A percentile compares a stretch with the other conserved stretches of the same genome.
Evolutionary conservation across 208 protist species (phyloP).

Genomic region (Polymyxa betae): DNA sequence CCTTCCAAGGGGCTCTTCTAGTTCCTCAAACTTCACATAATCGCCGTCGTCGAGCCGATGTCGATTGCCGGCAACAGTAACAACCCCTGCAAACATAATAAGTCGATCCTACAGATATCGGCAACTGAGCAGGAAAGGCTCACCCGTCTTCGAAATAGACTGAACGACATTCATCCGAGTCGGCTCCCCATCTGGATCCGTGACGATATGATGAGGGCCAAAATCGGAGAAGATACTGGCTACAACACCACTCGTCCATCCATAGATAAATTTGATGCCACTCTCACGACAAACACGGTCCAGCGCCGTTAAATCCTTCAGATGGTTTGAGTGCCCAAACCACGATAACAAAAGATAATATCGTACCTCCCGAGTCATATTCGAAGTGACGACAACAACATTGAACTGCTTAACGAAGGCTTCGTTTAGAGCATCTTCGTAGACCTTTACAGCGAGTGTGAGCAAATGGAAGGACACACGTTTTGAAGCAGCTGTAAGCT

Average conservation of each 20-base stretch:
- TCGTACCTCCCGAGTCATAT: conserved; percentile 19
- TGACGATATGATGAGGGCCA: conserved; percentile 52
- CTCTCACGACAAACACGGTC: conserved; percentile 58
- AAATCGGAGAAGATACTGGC: conserved; percentile 67
- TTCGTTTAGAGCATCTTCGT: neutral
- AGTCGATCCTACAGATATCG: neutral
- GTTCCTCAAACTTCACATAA: conserved; percentile 78
- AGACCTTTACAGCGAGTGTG: neutral
- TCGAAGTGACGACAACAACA: neutral
- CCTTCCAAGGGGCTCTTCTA: conserved; percentile 69
- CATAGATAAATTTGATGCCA: conserved; percentile 61
- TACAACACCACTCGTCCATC: conserved; percentile 59
- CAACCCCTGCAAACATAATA: neutral
- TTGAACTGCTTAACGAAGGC: neutral
- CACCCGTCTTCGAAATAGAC: conserved; percentile 29
- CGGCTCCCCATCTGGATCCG: conserved; percentile 30
- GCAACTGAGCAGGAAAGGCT: neutral
- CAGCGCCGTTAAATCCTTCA: conserved; percentile 26
- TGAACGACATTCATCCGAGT: conserved; percentile 39
- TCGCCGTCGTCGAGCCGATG: conserved; percentile 79
- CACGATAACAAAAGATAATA: neutral
- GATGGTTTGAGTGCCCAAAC: neutral
- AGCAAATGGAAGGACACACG: neutral
- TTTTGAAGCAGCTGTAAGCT: too few relatives aligned
- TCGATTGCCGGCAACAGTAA: conserved; percentile 71